A percentile compares a stretch with the other conserved stretches of the same genome.
Conservation (phyloP, 2,329 filamentous ascomycete species). For the Colletotrichum musae region DNA sequence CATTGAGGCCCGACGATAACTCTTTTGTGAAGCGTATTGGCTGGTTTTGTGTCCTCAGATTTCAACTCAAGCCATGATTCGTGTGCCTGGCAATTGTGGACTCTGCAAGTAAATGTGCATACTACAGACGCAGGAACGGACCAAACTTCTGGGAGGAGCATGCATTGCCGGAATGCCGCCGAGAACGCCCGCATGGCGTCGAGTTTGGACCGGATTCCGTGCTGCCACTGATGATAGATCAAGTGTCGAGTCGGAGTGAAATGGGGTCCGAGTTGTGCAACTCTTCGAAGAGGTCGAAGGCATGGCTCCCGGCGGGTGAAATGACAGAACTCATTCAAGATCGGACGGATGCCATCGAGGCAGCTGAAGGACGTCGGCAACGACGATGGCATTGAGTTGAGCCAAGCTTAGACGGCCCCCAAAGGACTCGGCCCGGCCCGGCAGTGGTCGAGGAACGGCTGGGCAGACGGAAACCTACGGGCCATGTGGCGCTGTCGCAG, state of each 20-base stretch:
- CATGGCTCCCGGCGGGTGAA: no score
- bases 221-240: not conserved
- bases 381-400: not conserved
- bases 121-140: slow-evolving; percentile 1
- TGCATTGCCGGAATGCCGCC: not conserved
- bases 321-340: not conserved
- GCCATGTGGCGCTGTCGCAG: not conserved
- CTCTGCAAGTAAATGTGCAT: not conserved
- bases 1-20: not conserved
- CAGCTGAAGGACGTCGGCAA: not conserved
- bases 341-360: not conserved
- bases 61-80: not conserved
- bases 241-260: not conserved
- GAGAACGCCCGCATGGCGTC: not conserved
- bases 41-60: not conserved
- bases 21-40: not conserved
- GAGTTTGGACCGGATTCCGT: slow-evolving; percentile 2
- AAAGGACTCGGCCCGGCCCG: not conserved
- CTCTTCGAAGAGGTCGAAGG: no score
- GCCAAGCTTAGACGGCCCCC: not conserved
- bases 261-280: no score
- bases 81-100: not conserved
- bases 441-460: not conserved
- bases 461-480: not conserved
- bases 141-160: slow-evolving; percentile 9